These are phyloP conservation scores for Colletotrichum cereale DNA, from an alignment of 2,329 filamentous ascomycete species.

Conservation along the genomic window DNA sequence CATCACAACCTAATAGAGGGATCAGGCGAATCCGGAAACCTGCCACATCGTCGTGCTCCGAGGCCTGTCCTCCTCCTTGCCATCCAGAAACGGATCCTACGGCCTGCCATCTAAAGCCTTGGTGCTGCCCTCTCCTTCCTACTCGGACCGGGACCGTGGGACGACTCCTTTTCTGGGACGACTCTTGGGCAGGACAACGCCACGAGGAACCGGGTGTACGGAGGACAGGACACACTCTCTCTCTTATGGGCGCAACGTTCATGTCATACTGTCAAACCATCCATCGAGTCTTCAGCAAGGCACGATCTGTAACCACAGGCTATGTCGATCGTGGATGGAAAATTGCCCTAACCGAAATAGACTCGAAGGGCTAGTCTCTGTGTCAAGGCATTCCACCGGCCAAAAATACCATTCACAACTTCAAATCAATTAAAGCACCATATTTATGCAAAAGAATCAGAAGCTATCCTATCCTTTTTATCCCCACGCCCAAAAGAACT, in stretches of 20 bases:
- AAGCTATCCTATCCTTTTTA: not conserved
- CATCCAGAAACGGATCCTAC: not conserved
- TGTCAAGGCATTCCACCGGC: not conserved
- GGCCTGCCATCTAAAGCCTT: not conserved
- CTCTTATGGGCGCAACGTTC: not conserved
- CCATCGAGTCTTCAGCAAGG: not conserved
- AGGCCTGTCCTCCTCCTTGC: not conserved
- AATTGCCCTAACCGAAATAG: conserved; percentile 7
- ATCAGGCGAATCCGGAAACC: not conserved
- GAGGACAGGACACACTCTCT: not conserved
- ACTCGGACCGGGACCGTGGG: conserved; percentile 25
- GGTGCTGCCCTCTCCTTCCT: not conserved
- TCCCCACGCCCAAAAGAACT: not conserved
- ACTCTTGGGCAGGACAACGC: not conserved
- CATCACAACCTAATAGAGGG: not conserved
- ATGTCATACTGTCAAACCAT: conserved; percentile 28
- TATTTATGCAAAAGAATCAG: not conserved
- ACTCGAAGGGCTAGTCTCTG: conserved; percentile 14
- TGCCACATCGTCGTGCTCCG: conserved; percentile 2
- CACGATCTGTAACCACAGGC: not conserved
- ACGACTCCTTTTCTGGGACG: conserved; percentile 3
- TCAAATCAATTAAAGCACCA: not conserved
- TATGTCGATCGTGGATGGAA: conserved; percentile 13
- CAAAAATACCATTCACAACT: not conserved
- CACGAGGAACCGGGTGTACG: not conserved